These are phyloP conservation scores for Bipolaris zeicola DNA, from an alignment of 2,329 filamentous ascomycete genomes.

Conservation along the genomic window DNA sequence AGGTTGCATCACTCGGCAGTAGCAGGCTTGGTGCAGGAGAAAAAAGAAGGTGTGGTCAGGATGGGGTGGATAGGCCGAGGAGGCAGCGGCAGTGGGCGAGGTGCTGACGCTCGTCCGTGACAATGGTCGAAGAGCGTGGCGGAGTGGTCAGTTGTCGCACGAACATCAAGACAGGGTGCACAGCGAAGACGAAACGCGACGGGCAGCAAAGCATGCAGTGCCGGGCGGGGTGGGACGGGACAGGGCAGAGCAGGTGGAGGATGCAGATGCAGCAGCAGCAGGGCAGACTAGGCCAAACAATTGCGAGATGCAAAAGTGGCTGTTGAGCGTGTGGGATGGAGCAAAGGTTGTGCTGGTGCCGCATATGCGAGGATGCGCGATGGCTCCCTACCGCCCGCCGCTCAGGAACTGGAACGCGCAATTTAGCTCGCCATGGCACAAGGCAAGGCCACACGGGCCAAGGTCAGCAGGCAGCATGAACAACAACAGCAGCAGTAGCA, in stretches of 20 bases:
- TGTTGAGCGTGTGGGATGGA: slow-evolving; percentile 3
- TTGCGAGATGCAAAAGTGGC: background rate
- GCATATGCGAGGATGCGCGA: slow-evolving; percentile 10
- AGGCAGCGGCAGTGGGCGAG: slow-evolving; percentile 5
- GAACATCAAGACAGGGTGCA: slow-evolving; percentile 3
- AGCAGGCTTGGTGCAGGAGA: background rate
- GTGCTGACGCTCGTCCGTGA: slow-evolving; percentile 4
- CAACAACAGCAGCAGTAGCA: background rate
- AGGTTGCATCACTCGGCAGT: background rate
- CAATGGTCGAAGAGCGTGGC: slow-evolving; percentile 1
- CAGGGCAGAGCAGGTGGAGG: background rate
- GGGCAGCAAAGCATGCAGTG: background rate
- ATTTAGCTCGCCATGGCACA: slow-evolving; percentile 15
- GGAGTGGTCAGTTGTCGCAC: slow-evolving; percentile 1
- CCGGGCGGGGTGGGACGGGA: background rate
- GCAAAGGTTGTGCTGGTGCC: slow-evolving; percentile 9
- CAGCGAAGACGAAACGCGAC: background rate
- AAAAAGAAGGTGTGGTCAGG: background rate
- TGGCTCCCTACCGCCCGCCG: slow-evolving; percentile 17
- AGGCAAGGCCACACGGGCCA: slow-evolving; percentile 13
- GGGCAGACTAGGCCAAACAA: background rate
- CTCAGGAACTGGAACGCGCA: slow-evolving; percentile 16
- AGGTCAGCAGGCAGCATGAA: background rate
- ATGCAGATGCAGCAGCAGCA: background rate
- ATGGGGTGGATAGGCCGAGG: slow-evolving; percentile 4